A percentile compares a stretch with the other conserved stretches of the same genome.
Evolutionary conservation across 306 rosid genomes (phyloP).

Genomic region (Castanea crenata): DNA sequence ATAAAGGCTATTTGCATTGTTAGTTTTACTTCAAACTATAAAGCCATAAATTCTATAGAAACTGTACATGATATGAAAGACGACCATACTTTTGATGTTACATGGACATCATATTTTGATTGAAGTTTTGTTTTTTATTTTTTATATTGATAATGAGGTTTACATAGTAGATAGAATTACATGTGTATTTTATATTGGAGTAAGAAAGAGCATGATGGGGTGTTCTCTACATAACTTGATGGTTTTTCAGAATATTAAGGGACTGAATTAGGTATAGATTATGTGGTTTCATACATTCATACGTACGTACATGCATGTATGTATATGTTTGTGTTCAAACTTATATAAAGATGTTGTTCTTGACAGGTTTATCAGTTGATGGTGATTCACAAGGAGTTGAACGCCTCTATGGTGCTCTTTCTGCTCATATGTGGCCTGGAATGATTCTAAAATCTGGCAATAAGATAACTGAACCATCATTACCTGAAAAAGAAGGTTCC

Average conservation of each 20-base stretch:
- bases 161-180: background rate
- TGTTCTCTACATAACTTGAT: background rate
- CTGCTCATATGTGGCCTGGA: slow-evolving; percentile 97
- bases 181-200: background rate
- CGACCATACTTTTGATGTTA: background rate
- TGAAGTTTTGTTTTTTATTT: background rate
- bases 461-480: slow-evolving; percentile 59
- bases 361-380: slow-evolving; percentile 72
- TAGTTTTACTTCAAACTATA: background rate
- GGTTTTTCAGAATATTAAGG: too few species aligned
- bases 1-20: background rate
- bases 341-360: slow-evolving; percentile 14
- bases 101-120: background rate
- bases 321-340: background rate
- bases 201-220: background rate
- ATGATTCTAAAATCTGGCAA: slow-evolving; percentile 84
- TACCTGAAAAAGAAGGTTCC: slow-evolving; percentile 69
- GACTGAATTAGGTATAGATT: too few species aligned
- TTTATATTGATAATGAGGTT: background rate
- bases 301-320: background rate
- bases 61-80: slow-evolving; percentile 1
- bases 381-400: slow-evolving; percentile 93
- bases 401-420: slow-evolving; percentile 81
- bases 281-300: background rate
- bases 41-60: background rate